Evolutionary conservation across 805 yeast species (phyloP).

Genomic region (Kazachstania psychrophila): DNA sequence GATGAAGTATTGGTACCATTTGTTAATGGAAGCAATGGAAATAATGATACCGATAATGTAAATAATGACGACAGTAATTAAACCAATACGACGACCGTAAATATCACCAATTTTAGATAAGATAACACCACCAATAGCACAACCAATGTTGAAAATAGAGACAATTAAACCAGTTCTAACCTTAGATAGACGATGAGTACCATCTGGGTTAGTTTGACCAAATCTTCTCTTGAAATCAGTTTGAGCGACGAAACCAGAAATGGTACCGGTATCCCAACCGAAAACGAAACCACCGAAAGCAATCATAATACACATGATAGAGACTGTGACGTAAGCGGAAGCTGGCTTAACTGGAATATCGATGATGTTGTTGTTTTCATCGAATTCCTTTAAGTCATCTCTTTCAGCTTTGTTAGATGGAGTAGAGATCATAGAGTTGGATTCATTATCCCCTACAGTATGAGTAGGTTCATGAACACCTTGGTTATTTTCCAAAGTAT

Average conservation of each 20-base stretch:
- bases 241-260: conserved; percentile 58
- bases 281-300: conserved; percentile 6
- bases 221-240: conserved; percentile 47
- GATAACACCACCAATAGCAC: conserved; percentile 30
- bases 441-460: not conserved
- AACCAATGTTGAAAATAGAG: conserved; percentile 56
- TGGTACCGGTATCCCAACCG: conserved; percentile 77
- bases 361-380: conserved; percentile 2
- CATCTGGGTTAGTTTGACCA: conserved; percentile 38
- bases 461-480: not conserved
- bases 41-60: conserved; percentile 59
- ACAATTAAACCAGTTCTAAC: conserved; percentile 49
- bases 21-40: conserved; percentile 45
- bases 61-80: conserved; percentile 51
- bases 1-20: conserved; percentile 58
- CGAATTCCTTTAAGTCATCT: conserved; percentile 15
- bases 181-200: conserved; percentile 39
- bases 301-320: conserved; percentile 3
- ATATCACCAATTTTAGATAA: conserved; percentile 11
- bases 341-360: conserved; percentile 10
- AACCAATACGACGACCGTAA: conserved; percentile 56
- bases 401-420: conserved; percentile 23
- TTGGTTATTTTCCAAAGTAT: not conserved
- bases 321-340: conserved; percentile 4
- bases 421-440: conserved; percentile 15